Conservation (phyloP, 352 stramenopile genomes). For the Pythium coloratum region DNA sequence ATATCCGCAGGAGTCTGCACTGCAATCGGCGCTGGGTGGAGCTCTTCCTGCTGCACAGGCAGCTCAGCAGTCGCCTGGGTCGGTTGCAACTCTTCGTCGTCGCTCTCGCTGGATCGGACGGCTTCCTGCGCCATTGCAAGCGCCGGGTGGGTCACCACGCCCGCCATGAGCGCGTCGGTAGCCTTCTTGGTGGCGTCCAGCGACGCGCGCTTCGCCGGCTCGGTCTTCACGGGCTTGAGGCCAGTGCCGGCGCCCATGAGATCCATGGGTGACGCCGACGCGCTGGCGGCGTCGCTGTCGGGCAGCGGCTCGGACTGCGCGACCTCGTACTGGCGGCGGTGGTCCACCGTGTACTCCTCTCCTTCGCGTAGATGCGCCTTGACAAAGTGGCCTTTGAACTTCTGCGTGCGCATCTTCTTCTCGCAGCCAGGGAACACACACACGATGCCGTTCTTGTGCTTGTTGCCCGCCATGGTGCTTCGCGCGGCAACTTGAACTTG, state of each 20-base stretch:
- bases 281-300: slow-evolving; percentile 30
- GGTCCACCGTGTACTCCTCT: slow-evolving; percentile 76
- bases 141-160: slow-evolving; percentile 4
- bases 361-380: slow-evolving; percentile 73
- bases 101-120: slow-evolving; percentile 1
- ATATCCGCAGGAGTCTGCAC: not conserved
- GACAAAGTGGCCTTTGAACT: slow-evolving; percentile 86
- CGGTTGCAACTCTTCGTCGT: not conserved
- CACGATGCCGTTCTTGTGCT: slow-evolving; percentile 89
- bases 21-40: not conserved
- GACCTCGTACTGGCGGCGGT: slow-evolving; percentile 76
- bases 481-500: slow-evolving; percentile 28
- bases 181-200: slow-evolving; percentile 26
- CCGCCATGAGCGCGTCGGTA: slow-evolving; percentile 14
- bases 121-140: not conserved
- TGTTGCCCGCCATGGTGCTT: slow-evolving; percentile 70
- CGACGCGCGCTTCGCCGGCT: slow-evolving; percentile 16
- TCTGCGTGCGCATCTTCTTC: slow-evolving; percentile 86
- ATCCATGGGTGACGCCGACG: slow-evolving; percentile 24
- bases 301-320: slow-evolving; percentile 54
- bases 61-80: not conserved
- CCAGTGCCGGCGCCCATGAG: slow-evolving; percentile 10
- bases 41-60: not conserved
- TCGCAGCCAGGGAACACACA: slow-evolving; percentile 80
- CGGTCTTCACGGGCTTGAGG: slow-evolving; percentile 19